Conservation (phyloP, 306 rosid species). For the Quercus engelmannii region DNA sequence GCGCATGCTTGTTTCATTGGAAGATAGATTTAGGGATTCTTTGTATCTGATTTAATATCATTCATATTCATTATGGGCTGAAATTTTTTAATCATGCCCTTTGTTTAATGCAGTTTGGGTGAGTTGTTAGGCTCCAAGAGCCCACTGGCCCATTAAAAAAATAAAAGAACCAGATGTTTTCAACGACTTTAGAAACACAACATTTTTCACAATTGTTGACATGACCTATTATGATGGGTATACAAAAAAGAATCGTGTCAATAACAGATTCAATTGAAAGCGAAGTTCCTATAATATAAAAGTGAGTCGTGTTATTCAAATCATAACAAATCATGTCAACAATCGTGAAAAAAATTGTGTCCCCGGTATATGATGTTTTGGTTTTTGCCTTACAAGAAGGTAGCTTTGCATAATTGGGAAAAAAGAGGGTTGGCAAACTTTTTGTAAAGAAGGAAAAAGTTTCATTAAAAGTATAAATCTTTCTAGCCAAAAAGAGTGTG, state of each 20-base stretch:
- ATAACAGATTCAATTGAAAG: too few relatives aligned
- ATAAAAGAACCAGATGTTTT: neutral
- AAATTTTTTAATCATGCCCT: neutral
- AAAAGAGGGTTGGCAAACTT: slow-evolving; percentile 38
- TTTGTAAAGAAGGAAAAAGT: slow-evolving; percentile 44
- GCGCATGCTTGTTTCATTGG: slow-evolving; percentile 49
- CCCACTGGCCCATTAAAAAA: slow-evolving; percentile 5
- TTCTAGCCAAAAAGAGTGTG: slow-evolving; percentile 10
- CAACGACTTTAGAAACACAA: neutral
- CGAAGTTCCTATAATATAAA: too few relatives aligned
- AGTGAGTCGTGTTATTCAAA: too few relatives aligned
- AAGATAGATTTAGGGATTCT: neutral
- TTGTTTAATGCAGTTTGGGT: slow-evolving; percentile 16
- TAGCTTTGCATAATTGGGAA: slow-evolving; percentile 25
- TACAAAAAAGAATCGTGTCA: too few relatives aligned
- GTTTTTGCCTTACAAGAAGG: neutral
- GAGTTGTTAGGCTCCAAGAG: slow-evolving; percentile 30
- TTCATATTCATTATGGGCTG: slow-evolving; percentile 10
- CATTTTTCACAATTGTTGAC: too few relatives aligned
- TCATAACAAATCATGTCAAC: too few relatives aligned
- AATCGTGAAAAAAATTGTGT: too few relatives aligned
- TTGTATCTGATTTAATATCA: neutral
- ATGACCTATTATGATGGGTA: too few relatives aligned
- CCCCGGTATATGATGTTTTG: too few relatives aligned
- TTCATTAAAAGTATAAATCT: slow-evolving; percentile 37